Base-by-base conservation (phyloP, 1,284 basidiomycete species). In the Cryptococcus wingfieldii region DNA sequence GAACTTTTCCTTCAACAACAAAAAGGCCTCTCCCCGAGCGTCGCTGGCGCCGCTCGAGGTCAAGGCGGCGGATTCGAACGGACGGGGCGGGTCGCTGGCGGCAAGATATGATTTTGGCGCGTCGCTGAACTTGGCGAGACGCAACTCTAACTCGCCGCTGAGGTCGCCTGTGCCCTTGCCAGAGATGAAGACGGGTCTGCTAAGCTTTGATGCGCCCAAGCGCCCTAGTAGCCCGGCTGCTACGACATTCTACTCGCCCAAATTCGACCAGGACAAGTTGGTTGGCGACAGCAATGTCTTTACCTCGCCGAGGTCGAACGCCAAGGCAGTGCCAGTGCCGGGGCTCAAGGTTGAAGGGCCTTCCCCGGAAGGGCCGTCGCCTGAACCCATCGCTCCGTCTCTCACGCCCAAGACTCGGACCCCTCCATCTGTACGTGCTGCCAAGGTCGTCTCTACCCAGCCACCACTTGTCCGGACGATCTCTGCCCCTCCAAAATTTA, bases 21-120 rank as follows among this genome's bases (percentile, higher is more conserved):
- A 31, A 50, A 18, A 38, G 19, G 16, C n/a, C 7, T 42, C 41
- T n/a, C 41, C 41, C 19, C 41, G 19, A 14, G n/a, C 41, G 48
- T 19, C 37, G 43, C 46, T 50, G 42, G 7, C 39, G 37, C 12
- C 31, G 31, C 25, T 50, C 38, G 56, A 59, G n/a, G 47, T 49
- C 31, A 47, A 58, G 19, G 51, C 59, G 25, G 62, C 59, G 12
- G 60, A 65, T 46, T 52, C 63, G 7, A 61, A 63, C 12, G 68
- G 51, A 38, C 62, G 61, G 62, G 71, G 60, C 54, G 68, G 41
- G 48, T 72, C 51, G 50, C 66, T 72, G n/a, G 71, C 72, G 18
- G 71, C 67, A 28, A 63, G 76, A 48, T 83, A 83, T 71, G 80
- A 82, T 67, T 82, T 82, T 67, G 78, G 78, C 41, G 68, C 76